Evolutionary conservation across 768 basidiomycete species (phyloP).

Genomic region (Neoboletus subvelutipes): DNA sequence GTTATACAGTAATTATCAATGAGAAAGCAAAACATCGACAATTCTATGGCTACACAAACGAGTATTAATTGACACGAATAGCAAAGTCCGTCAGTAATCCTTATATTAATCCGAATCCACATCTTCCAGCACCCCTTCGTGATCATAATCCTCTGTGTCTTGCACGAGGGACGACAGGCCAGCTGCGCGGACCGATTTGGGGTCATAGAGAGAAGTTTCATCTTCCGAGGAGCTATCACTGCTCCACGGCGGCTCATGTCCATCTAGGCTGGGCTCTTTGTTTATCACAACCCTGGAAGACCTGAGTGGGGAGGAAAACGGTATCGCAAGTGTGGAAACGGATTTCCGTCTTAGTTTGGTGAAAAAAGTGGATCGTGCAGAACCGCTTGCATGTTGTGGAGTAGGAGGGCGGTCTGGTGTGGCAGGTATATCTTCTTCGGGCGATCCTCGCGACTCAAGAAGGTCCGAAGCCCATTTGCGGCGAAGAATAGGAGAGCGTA

Average conservation of each 20-base stretch:
- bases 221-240: slow-evolving; percentile 61
- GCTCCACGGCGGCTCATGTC: slow-evolving; percentile 47
- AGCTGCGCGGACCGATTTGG: slow-evolving; percentile 7
- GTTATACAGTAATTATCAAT: not conserved
- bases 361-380: slow-evolving; percentile 38
- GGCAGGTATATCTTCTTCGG: slow-evolving; percentile 14
- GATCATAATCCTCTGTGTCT: slow-evolving; percentile 18
- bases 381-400: slow-evolving; percentile 8
- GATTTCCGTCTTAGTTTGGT: slow-evolving; percentile 45
- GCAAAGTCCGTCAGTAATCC: not conserved
- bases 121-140: slow-evolving; percentile 19
- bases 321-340: slow-evolving; percentile 41
- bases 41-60: slow-evolving; percentile 4
- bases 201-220: slow-evolving; percentile 24
- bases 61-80: not conserved
- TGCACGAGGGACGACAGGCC: slow-evolving; percentile 6
- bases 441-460: slow-evolving; percentile 32
- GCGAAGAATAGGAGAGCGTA: slow-evolving; percentile 43
- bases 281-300: slow-evolving; percentile 20
- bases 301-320: slow-evolving; percentile 32
- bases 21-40: not conserved
- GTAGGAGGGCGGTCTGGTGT: slow-evolving; percentile 5
- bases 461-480: slow-evolving; percentile 50
- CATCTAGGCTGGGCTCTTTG: slow-evolving; percentile 30
- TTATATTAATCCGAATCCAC: slow-evolving; percentile 22